A percentile compares a stretch with the other conserved stretches of the same genome.
Conservation (phyloP, 2,329 filamentous ascomycete species). For the Exophiala sp. region DNA sequence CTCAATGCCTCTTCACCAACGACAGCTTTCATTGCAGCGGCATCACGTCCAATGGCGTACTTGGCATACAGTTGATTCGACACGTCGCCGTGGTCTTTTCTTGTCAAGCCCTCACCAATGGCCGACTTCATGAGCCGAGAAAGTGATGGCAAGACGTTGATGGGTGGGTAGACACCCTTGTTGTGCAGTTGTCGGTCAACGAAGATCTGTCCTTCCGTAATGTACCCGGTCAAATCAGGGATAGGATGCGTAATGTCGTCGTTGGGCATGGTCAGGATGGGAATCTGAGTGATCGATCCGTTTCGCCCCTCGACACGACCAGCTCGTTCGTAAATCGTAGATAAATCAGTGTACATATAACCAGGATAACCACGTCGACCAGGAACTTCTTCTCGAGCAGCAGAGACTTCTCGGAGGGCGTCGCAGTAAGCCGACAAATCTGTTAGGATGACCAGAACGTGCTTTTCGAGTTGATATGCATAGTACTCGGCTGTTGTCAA, state of each 20-base stretch:
- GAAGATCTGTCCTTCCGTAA: constrained; percentile 98
- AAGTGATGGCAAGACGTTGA: constrained; percentile 95
- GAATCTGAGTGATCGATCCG: constrained; percentile 97
- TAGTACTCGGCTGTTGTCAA: constrained; percentile 99
- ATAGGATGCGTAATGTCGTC: constrained; percentile 99
- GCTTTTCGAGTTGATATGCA: constrained; percentile 99
- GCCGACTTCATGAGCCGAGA: constrained; percentile 99
- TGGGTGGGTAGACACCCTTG: constrained; percentile 96
- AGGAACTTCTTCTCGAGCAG: constrained; percentile 95
- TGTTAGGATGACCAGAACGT: constrained; percentile 96
- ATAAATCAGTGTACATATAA: constrained; percentile 99
- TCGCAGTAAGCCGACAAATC: constrained; percentile 98
- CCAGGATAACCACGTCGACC: constrained; percentile 98
- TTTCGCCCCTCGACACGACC: constrained; percentile 95
- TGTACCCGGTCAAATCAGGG: constrained; percentile 97
- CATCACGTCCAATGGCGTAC: constrained; percentile 97
- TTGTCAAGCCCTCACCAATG: constrained; percentile 94
- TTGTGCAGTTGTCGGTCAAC: constrained; percentile 90
- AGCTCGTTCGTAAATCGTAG: constrained; percentile 98
- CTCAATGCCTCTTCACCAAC: constrained; percentile 96
- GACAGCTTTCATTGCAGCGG: constrained; percentile 96
- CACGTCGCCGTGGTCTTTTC: constrained; percentile 94
- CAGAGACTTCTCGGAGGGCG: constrained; percentile 95
- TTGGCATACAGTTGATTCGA: constrained; percentile 99
- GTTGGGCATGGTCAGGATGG: constrained; percentile 99